Evolutionary conservation across 73 alveolate genomes (phyloP), one percentile per base, ranked within the genome.

Genomic region (Halteria grandinella): DNA sequence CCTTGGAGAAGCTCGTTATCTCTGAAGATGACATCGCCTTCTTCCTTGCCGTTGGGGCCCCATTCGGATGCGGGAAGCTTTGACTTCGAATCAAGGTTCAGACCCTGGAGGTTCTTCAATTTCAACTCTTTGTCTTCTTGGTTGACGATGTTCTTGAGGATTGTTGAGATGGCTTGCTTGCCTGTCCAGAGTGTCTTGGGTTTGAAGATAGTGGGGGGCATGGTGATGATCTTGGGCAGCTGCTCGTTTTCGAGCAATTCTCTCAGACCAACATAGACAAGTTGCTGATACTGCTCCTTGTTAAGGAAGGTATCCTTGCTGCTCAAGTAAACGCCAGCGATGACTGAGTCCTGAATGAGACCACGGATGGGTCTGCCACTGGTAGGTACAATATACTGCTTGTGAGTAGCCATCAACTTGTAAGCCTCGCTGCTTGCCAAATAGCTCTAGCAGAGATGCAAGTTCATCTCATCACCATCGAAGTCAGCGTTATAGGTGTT

Each of bases 391-490:
- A 96, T 89, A 88, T 95, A 97, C 83, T 93, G 94, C 75, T 86
- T 86, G 77, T 95, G 96, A 86, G 98, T 95, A 51, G 94, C 89
- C 28, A 97, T 89, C 29, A 95, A 78, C 41, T 74, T 71, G 59
- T 93, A 83, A 20, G 98, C 99, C 78, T 95, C 98, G n/a, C 97
- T 93, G 69, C 97, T 79, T 0, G 98, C 97, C 36, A 83, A 53
- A 69, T 73, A 85, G 53, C 83, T 95, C 89, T 98, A 98, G 27
- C 96, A 94, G 78, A 97, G 90, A 75, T 98, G 99, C 48, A 98
- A 73, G 76, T 98, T 98, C 99, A 98, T 98, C 86, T 98, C 99
- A 90, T 98, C 99, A 0, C 99, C 99, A 86, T 98, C 99, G 85
- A 98, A 98, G 91, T 98, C 99, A 0, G 99, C 99, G 83, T 98